phyloP scores from a whole-genome alignment of 73 alveolate genomes.

The Halteria grandinella region DNA sequence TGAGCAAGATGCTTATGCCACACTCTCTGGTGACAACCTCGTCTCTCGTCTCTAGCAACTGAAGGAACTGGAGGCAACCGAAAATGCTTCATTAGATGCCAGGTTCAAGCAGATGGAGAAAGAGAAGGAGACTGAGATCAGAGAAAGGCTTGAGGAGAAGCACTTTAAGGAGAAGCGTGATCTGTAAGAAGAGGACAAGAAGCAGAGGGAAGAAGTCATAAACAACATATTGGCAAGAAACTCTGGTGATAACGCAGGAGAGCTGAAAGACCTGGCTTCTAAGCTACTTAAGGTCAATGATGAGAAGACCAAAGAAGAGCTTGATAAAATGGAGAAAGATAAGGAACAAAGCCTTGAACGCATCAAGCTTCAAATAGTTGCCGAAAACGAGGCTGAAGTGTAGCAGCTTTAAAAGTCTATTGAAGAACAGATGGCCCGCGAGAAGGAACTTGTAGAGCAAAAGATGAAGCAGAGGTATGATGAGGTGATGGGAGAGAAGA shows the following conservation, averaged over 20 bases:
- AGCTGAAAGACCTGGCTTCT: neutral
- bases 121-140: constrained; percentile 52
- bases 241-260: neutral
- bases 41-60: neutral
- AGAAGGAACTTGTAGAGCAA: constrained; percentile 42
- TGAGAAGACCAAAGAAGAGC: constrained; percentile 25
- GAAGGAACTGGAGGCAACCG: constrained; percentile 20
- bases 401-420: constrained; percentile 40
- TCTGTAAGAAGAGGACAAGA: neutral
- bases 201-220: constrained; percentile 24
- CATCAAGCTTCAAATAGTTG: constrained; percentile 55
- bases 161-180: constrained; percentile 13
- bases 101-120: constrained; percentile 41
- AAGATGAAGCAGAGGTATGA: constrained; percentile 53
- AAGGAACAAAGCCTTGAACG: constrained; percentile 30
- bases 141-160: constrained; percentile 52
- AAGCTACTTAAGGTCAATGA: neutral
- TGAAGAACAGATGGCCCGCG: constrained; percentile 55
- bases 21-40: neutral
- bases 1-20: constrained; percentile 29
- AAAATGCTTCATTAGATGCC: neutral
- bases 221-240: neutral
- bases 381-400: constrained; percentile 56
- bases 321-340: constrained; percentile 30
- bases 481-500: constrained; percentile 55